Conservation (phyloP, 306 rosid genomes). For the Pueraria montana region DNA sequence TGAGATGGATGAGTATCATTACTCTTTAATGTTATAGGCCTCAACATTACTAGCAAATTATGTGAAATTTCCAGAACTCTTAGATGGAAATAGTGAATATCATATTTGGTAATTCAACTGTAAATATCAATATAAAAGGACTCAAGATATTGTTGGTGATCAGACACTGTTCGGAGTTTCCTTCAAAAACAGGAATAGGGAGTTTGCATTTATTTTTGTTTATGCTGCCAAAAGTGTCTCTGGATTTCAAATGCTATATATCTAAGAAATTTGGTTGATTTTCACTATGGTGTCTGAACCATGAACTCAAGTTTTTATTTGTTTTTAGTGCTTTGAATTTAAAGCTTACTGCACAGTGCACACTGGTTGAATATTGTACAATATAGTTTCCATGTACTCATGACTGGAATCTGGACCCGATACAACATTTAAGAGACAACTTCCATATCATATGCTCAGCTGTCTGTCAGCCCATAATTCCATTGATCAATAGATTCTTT, state of each 20-base stretch:
- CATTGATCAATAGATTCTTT: constrained; percentile 33
- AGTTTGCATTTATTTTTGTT: constrained; percentile 12
- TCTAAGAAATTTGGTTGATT: constrained; percentile 16
- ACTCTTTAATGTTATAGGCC: not conserved
- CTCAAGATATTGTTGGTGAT: not conserved
- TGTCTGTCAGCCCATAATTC: constrained; percentile 36
- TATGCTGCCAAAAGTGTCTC: constrained; percentile 9
- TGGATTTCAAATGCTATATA: not conserved
- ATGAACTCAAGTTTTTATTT: constrained; percentile 23
- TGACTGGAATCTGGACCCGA: constrained; percentile 45
- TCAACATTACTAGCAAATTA: not conserved
- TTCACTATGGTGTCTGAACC: constrained; percentile 4
- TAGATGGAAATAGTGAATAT: not conserved
- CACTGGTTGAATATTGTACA: constrained; percentile 12
- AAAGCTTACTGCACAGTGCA: constrained; percentile 20
- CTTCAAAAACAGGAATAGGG: too few relatives aligned
- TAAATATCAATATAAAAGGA: not conserved
- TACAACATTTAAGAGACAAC: constrained; percentile 25
- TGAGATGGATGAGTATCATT: too few relatives aligned
- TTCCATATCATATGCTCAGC: constrained; percentile 21
- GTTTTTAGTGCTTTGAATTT: not conserved
- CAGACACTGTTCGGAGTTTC: not conserved
- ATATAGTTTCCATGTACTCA: constrained; percentile 31
- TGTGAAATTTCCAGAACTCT: constrained; percentile 8
- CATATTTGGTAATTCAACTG: not conserved